Evolutionary conservation across 1,139 yeast species (phyloP), one percentile per base, ranked within the genome.

Genomic region (Eremothecium sinecaudum): DNA sequence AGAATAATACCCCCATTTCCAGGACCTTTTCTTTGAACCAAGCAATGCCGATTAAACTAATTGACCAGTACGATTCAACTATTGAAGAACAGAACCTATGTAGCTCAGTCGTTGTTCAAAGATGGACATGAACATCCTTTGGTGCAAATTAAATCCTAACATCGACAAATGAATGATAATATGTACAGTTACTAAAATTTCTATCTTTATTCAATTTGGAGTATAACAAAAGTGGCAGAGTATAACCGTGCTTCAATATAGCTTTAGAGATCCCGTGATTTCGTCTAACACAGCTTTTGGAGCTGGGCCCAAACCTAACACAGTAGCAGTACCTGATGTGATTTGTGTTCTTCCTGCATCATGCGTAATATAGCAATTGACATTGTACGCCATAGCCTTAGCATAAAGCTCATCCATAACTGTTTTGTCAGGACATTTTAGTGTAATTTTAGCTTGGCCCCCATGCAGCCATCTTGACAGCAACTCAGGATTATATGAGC

Each of bases 291-390:
- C 75, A 0, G 70, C 53, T 48, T 81, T 82, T n/a, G 97, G 97
- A 10, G 95, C 98, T 1, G 99, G 99, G 0, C 99, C 98, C 20
- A 90, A 58, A 0, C 97, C 98, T 18, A 90, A 63, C 0, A 92
- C 97, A 0, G 98, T 90, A 3, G 94, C 93, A 43, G 92, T 77
- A 1, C 97, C 97, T 4, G 95, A 81, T 8, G 86, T 94, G 33
- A 90, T 77, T 56, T 90, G 97, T 1, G 98, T 92, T 50, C 97
- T 70, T 3, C 98, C 98, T 19, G 98, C 98, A 61, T 90, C 99
- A 47, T 81, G 93, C 23, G 92, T 84, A 5, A 83, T 70, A 44
- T 75, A 71, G 2, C 87, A 74, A 48, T 86, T 81, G 14, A 90
- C 71, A 2, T 90, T 90, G 33, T 83, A 55, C 2, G 86, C 74